Conservation (phyloP, 306 rosid genomes). For the Luffa aegyptiaca region DNA sequence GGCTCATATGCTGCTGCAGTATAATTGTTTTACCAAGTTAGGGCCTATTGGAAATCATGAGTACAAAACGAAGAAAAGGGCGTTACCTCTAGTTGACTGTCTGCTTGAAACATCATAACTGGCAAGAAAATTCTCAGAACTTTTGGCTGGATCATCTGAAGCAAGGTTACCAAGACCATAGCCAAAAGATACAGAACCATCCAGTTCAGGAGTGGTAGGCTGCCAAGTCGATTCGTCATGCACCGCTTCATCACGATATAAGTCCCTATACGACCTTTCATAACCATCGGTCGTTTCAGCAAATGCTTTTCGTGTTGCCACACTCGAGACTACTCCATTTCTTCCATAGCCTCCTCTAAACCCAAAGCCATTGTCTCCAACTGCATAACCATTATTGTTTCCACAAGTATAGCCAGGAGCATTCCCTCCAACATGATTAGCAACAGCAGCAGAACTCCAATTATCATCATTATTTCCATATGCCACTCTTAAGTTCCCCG, state of each 20-base stretch:
- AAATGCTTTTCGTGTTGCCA: conserved; percentile 41
- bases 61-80: conserved; percentile 13
- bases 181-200: conserved; percentile 58
- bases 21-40: background rate
- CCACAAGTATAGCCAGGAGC: conserved; percentile 48
- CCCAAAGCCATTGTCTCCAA: conserved; percentile 61
- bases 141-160: conserved; percentile 49
- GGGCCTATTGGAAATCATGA: background rate
- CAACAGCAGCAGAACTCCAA: conserved; percentile 46
- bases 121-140: conserved; percentile 64
- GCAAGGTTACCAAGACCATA: conserved; percentile 55
- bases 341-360: conserved; percentile 70
- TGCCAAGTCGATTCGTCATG: conserved; percentile 64
- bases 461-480: conserved; percentile 48
- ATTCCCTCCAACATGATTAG: conserved; percentile 55
- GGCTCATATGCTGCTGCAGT: background rate
- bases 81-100: conserved; percentile 80
- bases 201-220: conserved; percentile 64
- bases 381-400: conserved; percentile 47
- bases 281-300: conserved; percentile 47
- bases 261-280: conserved; percentile 67
- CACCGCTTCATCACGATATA: conserved; percentile 50
- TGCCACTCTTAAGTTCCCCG: conserved; percentile 57
- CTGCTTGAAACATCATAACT: conserved; percentile 63
- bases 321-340: conserved; percentile 37